Conservation (phyloP, 495 filamentous ascomycete genomes). For the Aspergillus nidulans region DNA sequence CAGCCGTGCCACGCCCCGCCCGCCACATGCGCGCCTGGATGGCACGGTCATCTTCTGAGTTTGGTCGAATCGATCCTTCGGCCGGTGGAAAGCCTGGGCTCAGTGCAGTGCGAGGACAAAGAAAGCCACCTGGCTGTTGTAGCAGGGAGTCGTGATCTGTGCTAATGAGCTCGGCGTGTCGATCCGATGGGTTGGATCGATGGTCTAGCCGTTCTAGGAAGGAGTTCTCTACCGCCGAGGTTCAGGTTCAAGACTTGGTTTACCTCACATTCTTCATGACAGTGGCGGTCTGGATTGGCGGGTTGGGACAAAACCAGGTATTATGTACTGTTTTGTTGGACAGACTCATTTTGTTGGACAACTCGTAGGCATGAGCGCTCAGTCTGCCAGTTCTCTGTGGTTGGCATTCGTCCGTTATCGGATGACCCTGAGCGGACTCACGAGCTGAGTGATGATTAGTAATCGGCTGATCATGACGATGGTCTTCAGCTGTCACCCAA, state of each 20-base stretch:
- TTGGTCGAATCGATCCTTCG: neutral
- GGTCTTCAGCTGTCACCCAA: neutral
- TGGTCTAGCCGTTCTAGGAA: neutral
- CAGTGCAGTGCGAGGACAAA: no score
- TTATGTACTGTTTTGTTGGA: no score
- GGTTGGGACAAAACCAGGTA: no score
- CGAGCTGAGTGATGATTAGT: neutral
- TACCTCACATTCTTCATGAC: no score
- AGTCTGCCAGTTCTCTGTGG: no score
- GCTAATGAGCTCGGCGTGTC: neutral
- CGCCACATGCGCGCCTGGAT: neutral
- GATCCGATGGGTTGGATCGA: neutral
- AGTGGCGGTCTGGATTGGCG: no score
- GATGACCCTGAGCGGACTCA: neutral
- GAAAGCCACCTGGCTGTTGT: no score
- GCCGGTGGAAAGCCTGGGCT: neutral
- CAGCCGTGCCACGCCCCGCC: neutral
- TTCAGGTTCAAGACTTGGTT: neutral
- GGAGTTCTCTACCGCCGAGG: neutral
- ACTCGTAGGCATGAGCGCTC: no score
- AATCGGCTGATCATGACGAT: neutral
- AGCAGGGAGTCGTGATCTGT: no score
- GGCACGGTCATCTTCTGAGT: neutral
- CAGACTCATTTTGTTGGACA: no score
- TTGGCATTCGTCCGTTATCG: no score